Conservation (phyloP, 2,329 filamentous ascomycete species). For the Sphaerulina vaccinii region DNA sequence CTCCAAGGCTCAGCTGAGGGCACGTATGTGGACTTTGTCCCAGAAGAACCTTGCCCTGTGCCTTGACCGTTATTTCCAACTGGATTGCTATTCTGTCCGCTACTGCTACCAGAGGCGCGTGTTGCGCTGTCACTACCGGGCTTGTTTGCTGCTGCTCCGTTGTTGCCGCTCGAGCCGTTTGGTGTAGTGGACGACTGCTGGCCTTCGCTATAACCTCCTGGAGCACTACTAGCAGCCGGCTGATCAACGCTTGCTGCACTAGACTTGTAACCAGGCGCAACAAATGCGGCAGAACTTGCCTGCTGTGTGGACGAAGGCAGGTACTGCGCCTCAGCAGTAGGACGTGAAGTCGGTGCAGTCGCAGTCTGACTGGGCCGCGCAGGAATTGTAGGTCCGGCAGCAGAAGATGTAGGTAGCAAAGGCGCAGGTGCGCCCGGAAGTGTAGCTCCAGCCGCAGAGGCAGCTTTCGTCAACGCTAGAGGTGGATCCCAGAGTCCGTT, state of each 20-base stretch:
- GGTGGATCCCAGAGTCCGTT: conserved; percentile 35
- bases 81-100: background rate
- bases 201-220: background rate
- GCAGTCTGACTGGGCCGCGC: too few relatives aligned
- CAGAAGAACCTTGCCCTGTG: background rate
- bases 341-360: conserved; percentile 17
- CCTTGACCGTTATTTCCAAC: background rate
- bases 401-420: too few relatives aligned
- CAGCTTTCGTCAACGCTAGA: conserved; percentile 23
- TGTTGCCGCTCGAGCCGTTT: background rate
- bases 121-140: too few relatives aligned
- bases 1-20: conserved; percentile 22
- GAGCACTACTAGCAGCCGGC: background rate
- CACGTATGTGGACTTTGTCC: conserved; percentile 5
- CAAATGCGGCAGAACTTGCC: background rate
- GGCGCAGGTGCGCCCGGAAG: too few relatives aligned
- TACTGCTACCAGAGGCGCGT: background rate
- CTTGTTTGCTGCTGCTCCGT: too few relatives aligned
- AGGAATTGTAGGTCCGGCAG: too few relatives aligned
- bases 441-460: conserved; percentile 11
- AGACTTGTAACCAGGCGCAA: background rate
- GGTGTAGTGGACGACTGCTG: background rate
- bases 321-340: conserved; percentile 21
- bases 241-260: background rate
- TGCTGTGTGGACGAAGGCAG: conserved; percentile 9